Conservation (phyloP, 768 basidiomycete genomes). For the Phaeolepiota aurea region DNA sequence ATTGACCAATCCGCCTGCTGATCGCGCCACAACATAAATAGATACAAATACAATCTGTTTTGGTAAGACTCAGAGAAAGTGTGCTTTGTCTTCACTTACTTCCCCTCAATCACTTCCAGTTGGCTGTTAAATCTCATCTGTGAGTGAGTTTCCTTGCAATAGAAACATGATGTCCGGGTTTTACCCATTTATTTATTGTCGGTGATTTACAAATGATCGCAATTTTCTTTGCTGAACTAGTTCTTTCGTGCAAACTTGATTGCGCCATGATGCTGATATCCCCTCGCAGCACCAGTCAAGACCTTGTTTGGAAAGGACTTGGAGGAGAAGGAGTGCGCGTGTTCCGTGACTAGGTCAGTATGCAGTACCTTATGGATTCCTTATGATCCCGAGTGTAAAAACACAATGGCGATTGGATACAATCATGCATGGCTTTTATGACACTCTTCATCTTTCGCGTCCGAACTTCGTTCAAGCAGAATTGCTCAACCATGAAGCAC, state of each 20-base stretch:
- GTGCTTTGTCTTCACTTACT: no score
- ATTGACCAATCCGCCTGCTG: constrained; percentile 11
- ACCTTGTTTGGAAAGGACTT: no score
- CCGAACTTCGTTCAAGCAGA: no score
- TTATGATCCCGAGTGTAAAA: no score
- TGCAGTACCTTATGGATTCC: background rate
- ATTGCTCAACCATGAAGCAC: no score
- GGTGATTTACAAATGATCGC: constrained; percentile 47
- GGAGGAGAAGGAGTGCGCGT: background rate
- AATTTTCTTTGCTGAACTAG: constrained; percentile 37
- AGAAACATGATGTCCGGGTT: constrained; percentile 39
- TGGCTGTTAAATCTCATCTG: no score
- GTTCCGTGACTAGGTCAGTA: background rate
- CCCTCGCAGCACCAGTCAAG: no score
- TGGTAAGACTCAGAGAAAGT: background rate
- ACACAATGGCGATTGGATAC: no score
- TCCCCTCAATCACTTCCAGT: no score
- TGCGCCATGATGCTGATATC: background rate
- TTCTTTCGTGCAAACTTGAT: constrained; percentile 1
- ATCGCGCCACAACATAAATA: constrained; percentile 21
- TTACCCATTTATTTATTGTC: constrained; percentile 59
- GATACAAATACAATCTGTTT: constrained; percentile 15
- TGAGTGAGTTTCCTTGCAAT: no score
- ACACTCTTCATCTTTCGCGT: no score
- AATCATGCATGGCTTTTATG: background rate